Base-by-base conservation (phyloP, 371 early-diverging fungal species). In the Mortierella sp. region DNA sequence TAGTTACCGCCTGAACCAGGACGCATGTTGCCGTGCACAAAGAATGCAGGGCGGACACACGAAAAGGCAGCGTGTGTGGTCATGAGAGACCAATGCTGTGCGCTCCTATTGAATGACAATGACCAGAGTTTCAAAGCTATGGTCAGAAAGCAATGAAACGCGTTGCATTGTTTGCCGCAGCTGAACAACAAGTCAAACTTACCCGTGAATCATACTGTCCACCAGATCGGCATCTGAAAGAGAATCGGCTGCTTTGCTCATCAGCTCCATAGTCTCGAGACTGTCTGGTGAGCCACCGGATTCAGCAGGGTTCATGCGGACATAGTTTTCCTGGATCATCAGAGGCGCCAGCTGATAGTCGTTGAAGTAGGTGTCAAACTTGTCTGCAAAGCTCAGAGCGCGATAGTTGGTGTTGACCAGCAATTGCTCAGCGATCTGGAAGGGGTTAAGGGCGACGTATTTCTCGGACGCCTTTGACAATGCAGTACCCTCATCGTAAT, bases 301-400 rank as follows among this genome's bases (percentile, higher is more conserved):
- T n/a, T 79, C 75, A 32, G 79, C 73, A 24, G 89, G 83, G 54
- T 83, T 77, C 83, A 85, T 84, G 44, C 87, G 82, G 7, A 93
- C 63, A 80, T 94, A 94, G 77, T 93, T 93, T 87, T 94, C 94
- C 88, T 95, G 95, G 21, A 99, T 93, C 95, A 99, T 97, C 63
- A 99, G 90, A 48, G 98, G 98, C 1, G 97, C 90, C 54, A 99
- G 83, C 35, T 91, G 88, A 83, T 95, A 97, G 79, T 99, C 99
- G 73, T 96, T 91, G 88, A 99, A 99, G 88, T 99, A 99, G 21
- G 96, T 86, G 41, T 99, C 97, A 41, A 97, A 90, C 86, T 96
- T 97, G 74, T 99, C 96, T 27, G 87, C 80, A 24, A 99, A 86
- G 11, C 89, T 87, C 75, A 90, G 81, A 14, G 86, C 87, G 48